These are phyloP conservation scores for Tricholoma hemisulphureum DNA, from an alignment of 768 basidiomycete genomes.

Conservation along the genomic window DNA sequence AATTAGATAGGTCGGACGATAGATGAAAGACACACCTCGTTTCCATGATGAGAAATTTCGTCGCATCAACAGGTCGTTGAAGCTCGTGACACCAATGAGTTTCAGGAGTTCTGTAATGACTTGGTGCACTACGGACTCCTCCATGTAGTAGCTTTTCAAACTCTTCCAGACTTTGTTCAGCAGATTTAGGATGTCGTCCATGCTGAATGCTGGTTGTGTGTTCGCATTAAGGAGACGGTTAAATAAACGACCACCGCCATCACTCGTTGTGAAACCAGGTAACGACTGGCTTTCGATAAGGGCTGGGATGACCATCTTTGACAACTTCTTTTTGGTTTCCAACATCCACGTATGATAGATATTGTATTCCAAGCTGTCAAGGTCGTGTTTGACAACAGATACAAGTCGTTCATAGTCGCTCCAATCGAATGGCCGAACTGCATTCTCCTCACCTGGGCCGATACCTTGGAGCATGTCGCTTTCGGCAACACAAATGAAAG, in stretches of 20 bases:
- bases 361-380: conserved; percentile 98
- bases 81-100: conserved; percentile 93
- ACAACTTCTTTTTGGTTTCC: conserved; percentile 92
- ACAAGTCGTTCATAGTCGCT: conserved; percentile 94
- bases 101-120: conserved; percentile 93
- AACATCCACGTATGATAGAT: conserved; percentile 99
- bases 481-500: conserved; percentile 98
- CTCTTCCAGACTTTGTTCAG: conserved; percentile 98
- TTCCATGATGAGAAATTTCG: conserved; percentile 99
- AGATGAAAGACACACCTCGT: conserved; percentile 61
- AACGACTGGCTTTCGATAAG: conserved; percentile 96
- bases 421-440: conserved; percentile 94
- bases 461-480: conserved; percentile 98
- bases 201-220: conserved; percentile 86
- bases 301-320: conserved; percentile 99
- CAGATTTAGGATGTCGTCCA: conserved; percentile 97
- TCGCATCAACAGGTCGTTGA: conserved; percentile 98
- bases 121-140: conserved; percentile 94
- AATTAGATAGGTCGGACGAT: background rate
- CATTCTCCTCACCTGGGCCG: conserved; percentile 91
- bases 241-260: conserved; percentile 90
- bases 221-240: conserved; percentile 88
- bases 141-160: conserved; percentile 97
- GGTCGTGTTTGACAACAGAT: conserved; percentile 97
- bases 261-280: conserved; percentile 95